phyloP scores from a whole-genome alignment of 768 basidiomycete genomes.

The Jaapia argillacea region DNA sequence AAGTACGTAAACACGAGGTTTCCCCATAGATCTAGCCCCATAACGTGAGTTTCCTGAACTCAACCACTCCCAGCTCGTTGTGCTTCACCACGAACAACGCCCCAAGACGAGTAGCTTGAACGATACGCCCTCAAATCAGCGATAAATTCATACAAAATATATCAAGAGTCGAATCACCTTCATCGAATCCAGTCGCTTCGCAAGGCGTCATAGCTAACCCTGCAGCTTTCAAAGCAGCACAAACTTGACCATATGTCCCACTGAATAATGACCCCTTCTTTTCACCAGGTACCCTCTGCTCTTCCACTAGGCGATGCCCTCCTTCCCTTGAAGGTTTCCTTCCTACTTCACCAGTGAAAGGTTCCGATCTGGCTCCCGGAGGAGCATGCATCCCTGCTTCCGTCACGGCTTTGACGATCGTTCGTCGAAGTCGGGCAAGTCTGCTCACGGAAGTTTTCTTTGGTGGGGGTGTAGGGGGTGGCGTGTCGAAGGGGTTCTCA shows the following conservation, averaged over 20 bases:
- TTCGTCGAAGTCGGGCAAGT: slow-evolving; percentile 20
- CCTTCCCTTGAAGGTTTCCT: slow-evolving; percentile 1
- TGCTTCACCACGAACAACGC: slow-evolving; percentile 28
- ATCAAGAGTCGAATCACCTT: slow-evolving; percentile 19
- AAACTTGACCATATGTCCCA: slow-evolving; percentile 33
- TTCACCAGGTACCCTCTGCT: slow-evolving; percentile 6
- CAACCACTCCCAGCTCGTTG: slow-evolving; percentile 17
- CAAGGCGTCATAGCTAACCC: slow-evolving; percentile 26
- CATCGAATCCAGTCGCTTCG: slow-evolving; percentile 16
- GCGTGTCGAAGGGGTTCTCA: too few relatives aligned
- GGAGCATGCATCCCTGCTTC: slow-evolving; percentile 30
- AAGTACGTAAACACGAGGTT: too few relatives aligned
- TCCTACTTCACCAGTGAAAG: neutral
- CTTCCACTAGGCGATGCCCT: slow-evolving; percentile 3
- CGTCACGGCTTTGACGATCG: slow-evolving; percentile 26
- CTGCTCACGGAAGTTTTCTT: slow-evolving; percentile 13
- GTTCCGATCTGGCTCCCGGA: slow-evolving; percentile 3
- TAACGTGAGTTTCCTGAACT: slow-evolving; percentile 28
- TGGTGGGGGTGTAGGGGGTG: slow-evolving; percentile 5
- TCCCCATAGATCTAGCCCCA: slow-evolving; percentile 17
- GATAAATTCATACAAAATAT: too few relatives aligned
- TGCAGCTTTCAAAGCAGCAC: slow-evolving; percentile 25
- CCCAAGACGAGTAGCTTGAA: slow-evolving; percentile 28
- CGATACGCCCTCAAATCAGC: too few relatives aligned
- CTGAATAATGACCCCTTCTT: slow-evolving; percentile 25